Percentiles rank a stretch among this genome's conserved stretches.
phyloP scores from a whole-genome alignment of 2,329 filamentous ascomycete species.

The Cercospora sojina region DNA sequence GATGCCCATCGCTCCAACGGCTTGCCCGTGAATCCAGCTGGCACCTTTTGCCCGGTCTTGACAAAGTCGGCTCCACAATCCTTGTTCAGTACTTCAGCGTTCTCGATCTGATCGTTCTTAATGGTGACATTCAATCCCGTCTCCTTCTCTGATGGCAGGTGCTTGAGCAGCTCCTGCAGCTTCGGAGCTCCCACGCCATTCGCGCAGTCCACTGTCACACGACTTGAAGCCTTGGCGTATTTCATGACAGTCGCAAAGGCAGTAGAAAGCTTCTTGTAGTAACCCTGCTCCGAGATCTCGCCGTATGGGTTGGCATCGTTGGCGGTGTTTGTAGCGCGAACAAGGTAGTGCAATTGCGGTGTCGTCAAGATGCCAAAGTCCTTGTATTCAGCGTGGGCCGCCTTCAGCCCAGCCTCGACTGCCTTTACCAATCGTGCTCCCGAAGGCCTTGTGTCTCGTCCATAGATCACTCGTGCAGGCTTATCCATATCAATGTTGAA shows the following conservation, averaged over 20 bases:
- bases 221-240: constrained; percentile 69
- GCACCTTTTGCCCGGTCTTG: constrained; percentile 92
- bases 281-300: constrained; percentile 82
- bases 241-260: constrained; percentile 84
- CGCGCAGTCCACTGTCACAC: constrained; percentile 86
- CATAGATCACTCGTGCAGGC: constrained; percentile 80
- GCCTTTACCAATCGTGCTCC: constrained; percentile 79
- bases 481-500: constrained; percentile 69
- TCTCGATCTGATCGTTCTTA: constrained; percentile 88
- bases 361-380: constrained; percentile 94
- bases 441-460: constrained; percentile 88
- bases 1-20: constrained; percentile 81
- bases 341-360: constrained; percentile 96
- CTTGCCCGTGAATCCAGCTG: constrained; percentile 74
- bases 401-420: constrained; percentile 75
- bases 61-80: constrained; percentile 95
- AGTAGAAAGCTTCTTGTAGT: constrained; percentile 86
- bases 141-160: constrained; percentile 66
- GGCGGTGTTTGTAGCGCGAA: constrained; percentile 89
- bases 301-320: constrained; percentile 86
- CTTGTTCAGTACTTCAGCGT: constrained; percentile 83
- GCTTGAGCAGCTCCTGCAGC: constrained; percentile 79
- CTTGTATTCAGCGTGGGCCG: constrained; percentile 69
- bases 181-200: constrained; percentile 96
- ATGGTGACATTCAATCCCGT: constrained; percentile 73